These are phyloP conservation scores for Apostasia ramifera DNA, from an alignment of 106 monocot species.

Conservation along the genomic window DNA sequence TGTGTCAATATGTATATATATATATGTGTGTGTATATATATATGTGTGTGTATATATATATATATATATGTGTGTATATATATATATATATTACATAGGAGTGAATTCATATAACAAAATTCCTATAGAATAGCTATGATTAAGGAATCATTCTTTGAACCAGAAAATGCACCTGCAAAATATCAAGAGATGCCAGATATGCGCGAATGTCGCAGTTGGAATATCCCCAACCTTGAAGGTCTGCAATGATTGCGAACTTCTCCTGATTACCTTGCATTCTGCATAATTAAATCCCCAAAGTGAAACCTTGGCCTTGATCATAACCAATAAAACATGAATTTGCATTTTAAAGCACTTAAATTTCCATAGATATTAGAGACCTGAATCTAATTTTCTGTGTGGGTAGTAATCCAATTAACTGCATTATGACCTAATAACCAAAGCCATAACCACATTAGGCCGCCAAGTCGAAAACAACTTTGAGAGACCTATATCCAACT, in stretches of 20 bases:
- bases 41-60: neutral
- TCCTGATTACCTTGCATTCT: constrained; percentile 34
- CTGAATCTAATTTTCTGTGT: neutral
- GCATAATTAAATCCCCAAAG: neutral
- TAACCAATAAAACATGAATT: neutral
- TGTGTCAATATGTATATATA: neutral
- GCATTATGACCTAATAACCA: too few relatives aligned
- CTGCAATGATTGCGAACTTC: constrained; percentile 38
- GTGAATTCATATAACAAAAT: neutral
- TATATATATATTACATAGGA: neutral
- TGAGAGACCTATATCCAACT: too few relatives aligned
- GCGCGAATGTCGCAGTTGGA: constrained; percentile 54
- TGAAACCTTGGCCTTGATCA: neutral
- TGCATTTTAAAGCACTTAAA: neutral
- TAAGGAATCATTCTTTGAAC: neutral
- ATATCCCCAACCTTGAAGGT: constrained; percentile 54
- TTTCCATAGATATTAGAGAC: neutral
- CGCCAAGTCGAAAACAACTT: too few relatives aligned
- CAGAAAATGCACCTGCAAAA: constrained; percentile 35
- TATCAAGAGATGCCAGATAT: constrained; percentile 49
- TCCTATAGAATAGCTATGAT: neutral
- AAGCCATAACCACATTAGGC: too few relatives aligned
- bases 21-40: neutral
- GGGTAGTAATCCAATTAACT: neutral
- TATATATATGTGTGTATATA: neutral